Evolutionary conservation across 345 rosid species (phyloP).

Genomic region (Hypericum androsaemum): DNA sequence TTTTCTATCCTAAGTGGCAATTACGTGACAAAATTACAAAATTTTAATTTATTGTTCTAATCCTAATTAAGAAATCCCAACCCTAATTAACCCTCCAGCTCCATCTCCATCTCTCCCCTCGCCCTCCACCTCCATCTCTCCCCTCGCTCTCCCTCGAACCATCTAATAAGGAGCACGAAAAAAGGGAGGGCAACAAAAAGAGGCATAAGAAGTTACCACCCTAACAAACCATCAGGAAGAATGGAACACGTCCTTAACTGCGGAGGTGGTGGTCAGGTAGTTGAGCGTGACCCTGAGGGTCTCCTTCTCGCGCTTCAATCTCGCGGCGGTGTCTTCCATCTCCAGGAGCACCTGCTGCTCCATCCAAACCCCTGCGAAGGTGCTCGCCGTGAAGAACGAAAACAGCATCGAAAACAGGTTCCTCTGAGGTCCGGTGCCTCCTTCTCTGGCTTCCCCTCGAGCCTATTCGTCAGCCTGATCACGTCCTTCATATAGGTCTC

Average conservation of each 20-base stretch:
- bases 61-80: too few relatives aligned
- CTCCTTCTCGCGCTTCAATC: constrained; percentile 90
- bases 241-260: constrained; percentile 88
- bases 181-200: too few relatives aligned
- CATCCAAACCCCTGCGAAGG: constrained; percentile 80
- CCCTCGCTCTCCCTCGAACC: too few relatives aligned
- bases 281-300: constrained; percentile 84
- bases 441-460: constrained; percentile 77
- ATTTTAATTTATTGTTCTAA: too few relatives aligned
- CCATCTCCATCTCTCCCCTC: too few relatives aligned
- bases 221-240: constrained; percentile 28
- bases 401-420: constrained; percentile 88
- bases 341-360: constrained; percentile 96
- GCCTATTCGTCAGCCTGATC: constrained; percentile 65
- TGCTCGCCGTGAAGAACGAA: constrained; percentile 85
- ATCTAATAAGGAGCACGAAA: too few relatives aligned
- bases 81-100: too few relatives aligned
- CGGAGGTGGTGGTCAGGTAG: constrained; percentile 81
- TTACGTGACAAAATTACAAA: too few relatives aligned
- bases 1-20: too few relatives aligned
- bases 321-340: constrained; percentile 78
- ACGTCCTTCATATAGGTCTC: constrained; percentile 87
- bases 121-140: too few relatives aligned
- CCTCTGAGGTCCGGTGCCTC: constrained; percentile 70
- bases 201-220: too few relatives aligned